Evolutionary conservation across 1,139 yeast species (phyloP), one percentile per base, ranked within the genome.

Genomic region (Protomyces macrosporus): DNA sequence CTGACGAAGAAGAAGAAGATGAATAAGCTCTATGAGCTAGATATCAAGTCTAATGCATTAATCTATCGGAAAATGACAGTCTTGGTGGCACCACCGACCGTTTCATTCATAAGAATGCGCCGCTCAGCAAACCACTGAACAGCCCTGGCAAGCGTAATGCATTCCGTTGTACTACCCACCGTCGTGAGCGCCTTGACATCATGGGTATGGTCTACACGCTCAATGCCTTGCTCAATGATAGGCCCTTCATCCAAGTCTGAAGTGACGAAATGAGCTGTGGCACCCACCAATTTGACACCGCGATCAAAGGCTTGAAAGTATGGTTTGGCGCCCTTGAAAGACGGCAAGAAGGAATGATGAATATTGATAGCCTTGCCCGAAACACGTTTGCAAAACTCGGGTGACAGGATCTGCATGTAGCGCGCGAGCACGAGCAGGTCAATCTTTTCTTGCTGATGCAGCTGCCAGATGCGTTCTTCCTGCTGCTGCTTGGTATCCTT

Each of bases 321-420:
- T 9, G 62, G 62, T 37, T 58, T 58, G 14, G 62, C 62, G 16
- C 62, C 62, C 36, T 58, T 52, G 62, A 58, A 58, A 45, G 62
- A 58, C 3, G 62, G 62, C 34, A 58, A 34, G 62, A 58, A 58
- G 16, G 62, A 58, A 52, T 58, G 62, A 45, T 58, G 62, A 10
- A 58, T 58, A 35, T 58, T 58, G 45, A 58, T 58, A 40, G 62
- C 62, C 34, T 52, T 58, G 52, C 62, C 62, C n/a, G 62, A 58
- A 9, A 58, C 35, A 10, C 62, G 51, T 5, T 40, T 42, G 54
- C 62, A 58, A 56, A 58, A 51, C 35, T 58, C 53, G 23, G 62
- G 62, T 9, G 56, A 52, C 12, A 58, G 52, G 33, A 58, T 58
- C 56, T 58, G 62, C 62, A 58, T 58, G 37, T 58, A 58, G 7